Percentiles rank a stretch among this genome's conserved stretches.
phyloP scores from a whole-genome alignment of 148 eudicot species.

The Cornus suecica region DNA sequence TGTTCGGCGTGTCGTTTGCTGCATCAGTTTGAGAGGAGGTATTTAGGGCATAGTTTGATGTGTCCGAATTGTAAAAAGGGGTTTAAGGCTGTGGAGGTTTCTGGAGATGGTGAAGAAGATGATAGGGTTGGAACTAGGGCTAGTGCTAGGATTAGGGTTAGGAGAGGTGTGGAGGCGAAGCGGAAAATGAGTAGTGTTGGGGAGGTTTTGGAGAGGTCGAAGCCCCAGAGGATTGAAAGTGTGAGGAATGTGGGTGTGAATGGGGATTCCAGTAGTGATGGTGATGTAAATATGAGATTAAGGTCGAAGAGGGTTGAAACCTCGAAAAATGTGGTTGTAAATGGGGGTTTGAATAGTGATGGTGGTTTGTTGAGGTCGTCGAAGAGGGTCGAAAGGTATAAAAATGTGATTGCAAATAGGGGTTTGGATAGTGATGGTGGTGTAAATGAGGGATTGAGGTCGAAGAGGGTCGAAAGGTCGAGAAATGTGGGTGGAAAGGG shows the following conservation, averaged over 20 bases:
- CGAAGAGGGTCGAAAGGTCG: too few species aligned
- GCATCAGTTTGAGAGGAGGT: slow-evolving; percentile 67
- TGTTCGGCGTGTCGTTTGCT: slow-evolving; percentile 47
- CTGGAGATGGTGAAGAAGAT: slow-evolving; percentile 15
- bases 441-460: too few species aligned
- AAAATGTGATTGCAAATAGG: too few species aligned
- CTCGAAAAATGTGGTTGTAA: too few species aligned
- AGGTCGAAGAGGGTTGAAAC: too few species aligned
- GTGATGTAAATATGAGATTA: too few species aligned
- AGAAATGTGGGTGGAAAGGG: too few species aligned
- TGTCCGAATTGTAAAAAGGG: slow-evolving; percentile 61
- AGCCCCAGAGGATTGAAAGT: slow-evolving; percentile 14
- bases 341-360: too few species aligned
- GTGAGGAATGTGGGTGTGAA: slow-evolving; percentile 1
- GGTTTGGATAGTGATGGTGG: too few species aligned
- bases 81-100: slow-evolving; percentile 55
- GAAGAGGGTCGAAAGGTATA: too few species aligned
- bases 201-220: slow-evolving; percentile 34
- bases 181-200: slow-evolving; percentile 37
- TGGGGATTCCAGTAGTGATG: too few species aligned
- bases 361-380: too few species aligned
- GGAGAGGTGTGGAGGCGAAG: slow-evolving; percentile 20
- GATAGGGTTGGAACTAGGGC: slow-evolving; percentile 25
- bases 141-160: slow-evolving; percentile 32
- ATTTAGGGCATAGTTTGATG: slow-evolving; percentile 60